Conservation (phyloP, 768 basidiomycete species). For the Lactarius hengduanensis region DNA sequence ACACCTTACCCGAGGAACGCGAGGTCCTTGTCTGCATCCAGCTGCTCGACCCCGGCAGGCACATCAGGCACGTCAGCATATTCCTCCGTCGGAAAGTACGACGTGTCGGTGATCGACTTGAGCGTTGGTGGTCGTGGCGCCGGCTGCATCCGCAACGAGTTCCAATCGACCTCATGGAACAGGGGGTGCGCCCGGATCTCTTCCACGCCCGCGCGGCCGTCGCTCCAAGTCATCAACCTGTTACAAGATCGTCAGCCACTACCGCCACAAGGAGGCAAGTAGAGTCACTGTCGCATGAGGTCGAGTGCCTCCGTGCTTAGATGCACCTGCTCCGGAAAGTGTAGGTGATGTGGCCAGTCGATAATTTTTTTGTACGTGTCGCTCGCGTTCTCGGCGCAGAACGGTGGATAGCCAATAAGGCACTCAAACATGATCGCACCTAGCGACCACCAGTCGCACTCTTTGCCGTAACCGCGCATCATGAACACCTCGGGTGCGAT, state of each 20-base stretch:
- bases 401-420: slow-evolving; percentile 94
- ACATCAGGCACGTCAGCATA: slow-evolving; percentile 70
- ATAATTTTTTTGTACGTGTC: slow-evolving; percentile 99
- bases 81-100: slow-evolving; percentile 96
- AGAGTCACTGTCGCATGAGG: slow-evolving; percentile 69
- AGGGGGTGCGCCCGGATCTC: slow-evolving; percentile 90
- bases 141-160: slow-evolving; percentile 79
- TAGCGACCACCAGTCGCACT: slow-evolving; percentile 99
- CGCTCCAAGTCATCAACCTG: slow-evolving; percentile 83
- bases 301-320: slow-evolving; percentile 90
- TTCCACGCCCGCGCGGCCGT: slow-evolving; percentile 73
- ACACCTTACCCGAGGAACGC: slow-evolving; percentile 52
- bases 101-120: slow-evolving; percentile 90
- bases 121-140: slow-evolving; percentile 94
- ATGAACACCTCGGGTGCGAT: slow-evolving; percentile 97
- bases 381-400: slow-evolving; percentile 94
- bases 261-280: background rate
- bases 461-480: slow-evolving; percentile 94
- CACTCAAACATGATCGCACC: slow-evolving; percentile 99
- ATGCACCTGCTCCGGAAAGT: slow-evolving; percentile 95
- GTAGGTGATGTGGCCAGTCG: slow-evolving; percentile 85
- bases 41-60: slow-evolving; percentile 42
- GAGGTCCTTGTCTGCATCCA: slow-evolving; percentile 52
- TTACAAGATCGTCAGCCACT: slow-evolving; percentile 2
- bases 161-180: slow-evolving; percentile 96